Conservation (phyloP, 352 stramenopile species). For the Globisporangium heterothallicum region DNA sequence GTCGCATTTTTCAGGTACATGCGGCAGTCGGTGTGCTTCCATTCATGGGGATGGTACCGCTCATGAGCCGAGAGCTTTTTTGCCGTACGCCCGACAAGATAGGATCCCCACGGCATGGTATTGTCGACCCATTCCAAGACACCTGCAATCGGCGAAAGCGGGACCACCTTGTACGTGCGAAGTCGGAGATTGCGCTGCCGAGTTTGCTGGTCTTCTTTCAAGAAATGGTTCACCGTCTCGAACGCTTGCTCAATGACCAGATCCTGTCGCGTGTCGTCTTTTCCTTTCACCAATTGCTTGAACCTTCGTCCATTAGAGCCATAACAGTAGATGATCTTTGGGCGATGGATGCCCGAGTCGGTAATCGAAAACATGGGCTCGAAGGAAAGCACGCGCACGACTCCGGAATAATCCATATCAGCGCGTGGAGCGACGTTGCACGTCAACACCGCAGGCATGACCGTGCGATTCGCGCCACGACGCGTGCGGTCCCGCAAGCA, state of each 20-base stretch:
- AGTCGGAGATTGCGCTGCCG: conserved; percentile 79
- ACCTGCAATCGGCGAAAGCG: conserved; percentile 87
- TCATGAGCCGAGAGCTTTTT: conserved; percentile 83
- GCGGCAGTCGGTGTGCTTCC: conserved; percentile 81
- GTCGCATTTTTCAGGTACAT: conserved; percentile 65
- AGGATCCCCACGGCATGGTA: conserved; percentile 92
- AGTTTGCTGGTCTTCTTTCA: conserved; percentile 61
- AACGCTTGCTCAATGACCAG: conserved; percentile 90
- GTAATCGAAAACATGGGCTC: conserved; percentile 91
- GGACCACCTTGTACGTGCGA: conserved; percentile 96
- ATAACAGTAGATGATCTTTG: conserved; percentile 97
- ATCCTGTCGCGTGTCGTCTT: conserved; percentile 85
- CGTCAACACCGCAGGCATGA: conserved; percentile 81
- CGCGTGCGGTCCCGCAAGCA: conserved; percentile 57
- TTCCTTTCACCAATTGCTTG: conserved; percentile 96
- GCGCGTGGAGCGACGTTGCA: conserved; percentile 50
- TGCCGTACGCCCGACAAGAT: conserved; percentile 62
- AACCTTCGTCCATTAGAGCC: conserved; percentile 90
- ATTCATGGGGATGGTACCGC: conserved; percentile 94
- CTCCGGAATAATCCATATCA: conserved; percentile 78
- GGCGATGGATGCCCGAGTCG: conserved; percentile 92
- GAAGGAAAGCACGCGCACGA: conserved; percentile 87
- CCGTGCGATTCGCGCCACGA: conserved; percentile 25
- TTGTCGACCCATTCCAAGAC: conserved; percentile 99
- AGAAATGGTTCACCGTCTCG: conserved; percentile 86